A percentile compares a stretch with the other conserved stretches of the same genome.
Conservation (phyloP, 2,329 filamentous ascomycete genomes). For the Alternaria sp. region DNA sequence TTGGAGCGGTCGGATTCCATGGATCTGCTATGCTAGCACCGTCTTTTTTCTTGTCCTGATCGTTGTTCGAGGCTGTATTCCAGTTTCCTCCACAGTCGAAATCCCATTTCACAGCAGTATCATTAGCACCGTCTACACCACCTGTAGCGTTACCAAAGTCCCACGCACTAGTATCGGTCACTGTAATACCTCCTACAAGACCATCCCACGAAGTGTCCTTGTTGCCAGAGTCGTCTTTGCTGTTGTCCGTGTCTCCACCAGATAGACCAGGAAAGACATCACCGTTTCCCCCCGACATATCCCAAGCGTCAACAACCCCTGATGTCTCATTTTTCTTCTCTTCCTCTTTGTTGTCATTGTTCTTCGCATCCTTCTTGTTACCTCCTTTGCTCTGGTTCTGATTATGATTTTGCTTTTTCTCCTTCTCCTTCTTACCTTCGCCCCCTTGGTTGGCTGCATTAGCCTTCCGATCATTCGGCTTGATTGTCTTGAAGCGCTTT, state of each 20-base stretch:
- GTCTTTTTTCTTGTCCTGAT: neutral
- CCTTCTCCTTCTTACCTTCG: slow-evolving; percentile 17
- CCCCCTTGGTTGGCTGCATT: slow-evolving; percentile 19
- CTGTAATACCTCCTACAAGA: accelerated
- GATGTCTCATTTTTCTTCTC: neutral
- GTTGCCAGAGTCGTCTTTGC: too few species aligned
- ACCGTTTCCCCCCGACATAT: too few species aligned
- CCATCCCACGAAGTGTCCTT: too few species aligned
- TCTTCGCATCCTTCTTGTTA: slow-evolving; percentile 9
- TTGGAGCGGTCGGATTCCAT: neutral
- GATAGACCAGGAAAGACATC: too few species aligned
- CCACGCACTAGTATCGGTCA: too few species aligned
- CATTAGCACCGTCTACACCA: too few species aligned
- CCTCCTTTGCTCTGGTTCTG: slow-evolving; percentile 14
- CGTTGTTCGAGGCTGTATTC: too few species aligned
- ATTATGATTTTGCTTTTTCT: slow-evolving; percentile 26
- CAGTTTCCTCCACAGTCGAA: too few species aligned
- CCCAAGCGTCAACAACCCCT: neutral
- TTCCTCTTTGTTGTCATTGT: neutral
- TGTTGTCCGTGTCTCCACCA: neutral
- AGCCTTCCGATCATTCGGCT: slow-evolving; percentile 20
- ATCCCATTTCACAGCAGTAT: too few species aligned
- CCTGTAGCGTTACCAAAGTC: too few species aligned
- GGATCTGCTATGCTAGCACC: neutral
- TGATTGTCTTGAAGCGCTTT: slow-evolving; percentile 49